Evolutionary conservation across 2,329 filamentous ascomycete genomes (phyloP).

Genomic region (Cordyceps tenuipes): DNA sequence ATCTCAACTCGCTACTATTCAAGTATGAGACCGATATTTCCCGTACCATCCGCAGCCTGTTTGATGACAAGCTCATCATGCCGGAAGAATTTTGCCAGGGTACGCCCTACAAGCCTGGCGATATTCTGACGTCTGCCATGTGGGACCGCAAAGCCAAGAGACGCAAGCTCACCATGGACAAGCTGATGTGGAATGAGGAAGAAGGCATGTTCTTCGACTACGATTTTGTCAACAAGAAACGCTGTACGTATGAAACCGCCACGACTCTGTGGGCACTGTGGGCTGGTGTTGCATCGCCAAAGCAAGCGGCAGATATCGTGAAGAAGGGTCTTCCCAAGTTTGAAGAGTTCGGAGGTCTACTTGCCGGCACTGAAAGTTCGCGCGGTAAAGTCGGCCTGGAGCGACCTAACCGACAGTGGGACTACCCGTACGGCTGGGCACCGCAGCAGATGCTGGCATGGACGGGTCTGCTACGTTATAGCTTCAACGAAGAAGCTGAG

Average conservation of each 20-base stretch:
- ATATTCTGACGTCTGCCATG: constrained; percentile 70
- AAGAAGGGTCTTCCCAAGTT: constrained; percentile 75
- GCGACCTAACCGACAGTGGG: constrained; percentile 93
- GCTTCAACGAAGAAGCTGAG: constrained; percentile 84
- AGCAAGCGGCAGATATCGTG: constrained; percentile 79
- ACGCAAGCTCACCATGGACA: constrained; percentile 79
- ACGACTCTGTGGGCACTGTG: constrained; percentile 98
- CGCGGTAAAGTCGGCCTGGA: constrained; percentile 71
- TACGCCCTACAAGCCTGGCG: constrained; percentile 52
- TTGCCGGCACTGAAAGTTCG: constrained; percentile 84
- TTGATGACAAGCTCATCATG: constrained; percentile 73
- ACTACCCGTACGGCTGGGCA: constrained; percentile 96
- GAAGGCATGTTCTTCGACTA: constrained; percentile 98
- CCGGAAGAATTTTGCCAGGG: constrained; percentile 73
- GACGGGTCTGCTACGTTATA: constrained; percentile 86
- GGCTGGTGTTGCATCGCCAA: constrained; percentile 79
- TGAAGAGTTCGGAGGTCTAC: constrained; percentile 77
- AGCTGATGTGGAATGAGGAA: constrained; percentile 86
- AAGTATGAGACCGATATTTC: constrained; percentile 96
- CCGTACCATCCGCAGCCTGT: constrained; percentile 73
- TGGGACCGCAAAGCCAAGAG: constrained; percentile 88
- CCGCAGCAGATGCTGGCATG: constrained; percentile 98
- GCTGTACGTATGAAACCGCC: constrained; percentile 77
- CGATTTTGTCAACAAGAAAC: constrained; percentile 72
- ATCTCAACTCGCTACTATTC: constrained; percentile 89